A percentile compares a stretch with the other conserved stretches of the same genome.
Conservation (phyloP, 2,329 filamentous ascomycete species). For the Lithohypha guttulata region DNA sequence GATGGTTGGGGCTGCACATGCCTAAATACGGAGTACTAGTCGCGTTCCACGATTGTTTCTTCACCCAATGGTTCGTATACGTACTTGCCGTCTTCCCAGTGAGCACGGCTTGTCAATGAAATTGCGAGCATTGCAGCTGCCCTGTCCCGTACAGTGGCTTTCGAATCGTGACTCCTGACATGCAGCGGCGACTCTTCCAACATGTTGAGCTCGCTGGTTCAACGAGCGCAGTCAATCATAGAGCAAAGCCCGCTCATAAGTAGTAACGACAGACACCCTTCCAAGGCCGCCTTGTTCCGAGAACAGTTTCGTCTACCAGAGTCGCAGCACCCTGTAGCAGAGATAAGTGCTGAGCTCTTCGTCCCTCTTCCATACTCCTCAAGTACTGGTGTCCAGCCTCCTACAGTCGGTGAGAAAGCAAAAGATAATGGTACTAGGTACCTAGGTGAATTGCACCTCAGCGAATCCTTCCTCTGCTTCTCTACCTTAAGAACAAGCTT, state of each 20-base stretch:
- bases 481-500: slow-evolving; percentile 89
- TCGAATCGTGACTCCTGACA: too few relatives aligned
- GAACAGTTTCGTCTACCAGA: slow-evolving; percentile 91
- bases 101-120: too few relatives aligned
- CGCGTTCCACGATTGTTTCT: too few relatives aligned
- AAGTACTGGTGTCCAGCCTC: slow-evolving; percentile 22
- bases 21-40: too few relatives aligned
- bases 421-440: slow-evolving; percentile 69
- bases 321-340: slow-evolving; percentile 83
- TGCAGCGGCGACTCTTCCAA: too few relatives aligned
- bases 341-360: slow-evolving; percentile 92
- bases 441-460: slow-evolving; percentile 82
- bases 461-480: slow-evolving; percentile 92
- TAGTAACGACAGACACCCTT: slow-evolving; percentile 65
- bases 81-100: too few relatives aligned
- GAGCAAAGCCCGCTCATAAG: slow-evolving; percentile 72
- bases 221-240: slow-evolving; percentile 91
- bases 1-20: too few relatives aligned
- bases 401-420: slow-evolving; percentile 50
- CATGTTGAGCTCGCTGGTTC: slow-evolving; percentile 65
- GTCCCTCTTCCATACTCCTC: slow-evolving; percentile 60
- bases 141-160: too few relatives aligned
- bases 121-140: too few relatives aligned
- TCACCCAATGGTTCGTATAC: too few relatives aligned
- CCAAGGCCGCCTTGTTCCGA: slow-evolving; percentile 87